Percentiles rank a stretch among this genome's conserved stretches.
phyloP scores from a whole-genome alignment of 805 yeast genomes.

The Debaryomyces prosopidis region DNA sequence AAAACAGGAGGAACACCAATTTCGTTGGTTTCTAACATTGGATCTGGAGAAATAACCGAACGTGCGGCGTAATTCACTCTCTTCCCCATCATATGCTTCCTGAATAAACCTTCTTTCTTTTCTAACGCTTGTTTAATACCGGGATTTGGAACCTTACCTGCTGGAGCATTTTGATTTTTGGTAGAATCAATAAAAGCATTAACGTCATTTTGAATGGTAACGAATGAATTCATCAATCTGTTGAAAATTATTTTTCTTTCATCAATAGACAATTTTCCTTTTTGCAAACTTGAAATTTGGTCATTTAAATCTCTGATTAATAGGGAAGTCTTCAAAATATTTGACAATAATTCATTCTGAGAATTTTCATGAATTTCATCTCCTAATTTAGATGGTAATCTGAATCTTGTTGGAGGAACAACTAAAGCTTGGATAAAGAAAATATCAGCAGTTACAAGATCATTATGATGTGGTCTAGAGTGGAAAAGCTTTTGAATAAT shows the following conservation, averaged over 20 bases:
- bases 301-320: conserved; percentile 88
- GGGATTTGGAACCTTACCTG: conserved; percentile 76
- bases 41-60: conserved; percentile 98
- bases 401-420: conserved; percentile 95
- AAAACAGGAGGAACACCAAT: conserved; percentile 99
- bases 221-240: conserved; percentile 93
- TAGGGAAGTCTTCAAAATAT: conserved; percentile 75
- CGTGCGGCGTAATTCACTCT: conserved; percentile 99
- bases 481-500: conserved; percentile 76
- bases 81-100: conserved; percentile 99
- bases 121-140: conserved; percentile 98
- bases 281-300: conserved; percentile 60
- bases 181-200: conserved; percentile 91
- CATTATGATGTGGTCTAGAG: conserved; percentile 63
- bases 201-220: conserved; percentile 91
- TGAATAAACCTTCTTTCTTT: conserved; percentile 96
- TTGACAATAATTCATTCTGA: conserved; percentile 84
- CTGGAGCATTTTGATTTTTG: conserved; percentile 73
- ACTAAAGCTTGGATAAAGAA: conserved; percentile 86
- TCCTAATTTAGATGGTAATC: conserved; percentile 95
- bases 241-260: conserved; percentile 79
- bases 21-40: conserved; percentile 95
- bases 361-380: conserved; percentile 95
- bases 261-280: conserved; percentile 48
- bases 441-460: conserved; percentile 65